Evolutionary conservation across 495 filamentous ascomycete species (phyloP).

Genomic region (Aspergillus avenaceus): DNA sequence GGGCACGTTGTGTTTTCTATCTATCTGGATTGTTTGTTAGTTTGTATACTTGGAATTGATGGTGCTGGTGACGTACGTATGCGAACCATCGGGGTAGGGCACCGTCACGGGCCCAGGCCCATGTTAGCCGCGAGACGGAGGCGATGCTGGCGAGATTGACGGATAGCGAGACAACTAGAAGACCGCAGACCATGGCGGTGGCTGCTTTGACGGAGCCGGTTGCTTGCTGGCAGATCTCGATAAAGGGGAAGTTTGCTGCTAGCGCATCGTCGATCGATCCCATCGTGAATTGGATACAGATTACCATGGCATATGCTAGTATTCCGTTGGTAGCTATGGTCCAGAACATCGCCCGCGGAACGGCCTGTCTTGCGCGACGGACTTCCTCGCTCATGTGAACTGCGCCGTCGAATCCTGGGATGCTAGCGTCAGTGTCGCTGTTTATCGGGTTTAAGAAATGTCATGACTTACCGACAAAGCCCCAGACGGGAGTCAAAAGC

Average conservation of each 20-base stretch:
- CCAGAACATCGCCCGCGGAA: constrained; percentile 36
- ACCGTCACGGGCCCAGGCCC: constrained; percentile 39
- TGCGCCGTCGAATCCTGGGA: constrained; percentile 22
- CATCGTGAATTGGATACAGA: constrained; percentile 38
- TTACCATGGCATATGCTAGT: constrained; percentile 33
- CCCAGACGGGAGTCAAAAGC: constrained; percentile 29
- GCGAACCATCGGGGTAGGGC: constrained; percentile 36
- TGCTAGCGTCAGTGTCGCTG: no score
- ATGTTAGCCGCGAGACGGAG: constrained; percentile 31
- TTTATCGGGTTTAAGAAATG: no score
- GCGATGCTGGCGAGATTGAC: constrained; percentile 27
- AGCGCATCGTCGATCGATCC: constrained; percentile 27
- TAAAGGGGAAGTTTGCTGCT: constrained; percentile 34
- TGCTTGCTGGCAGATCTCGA: constrained; percentile 39
- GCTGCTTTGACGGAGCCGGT: constrained; percentile 36
- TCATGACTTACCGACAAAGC: constrained; percentile 17
- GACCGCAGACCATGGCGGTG: constrained; percentile 38
- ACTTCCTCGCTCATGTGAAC: constrained; percentile 40
- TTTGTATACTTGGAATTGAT: no score
- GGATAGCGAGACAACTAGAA: constrained; percentile 39
- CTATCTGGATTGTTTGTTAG: no score
- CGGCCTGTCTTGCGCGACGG: constrained; percentile 26
- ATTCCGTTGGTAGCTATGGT: constrained; percentile 26
- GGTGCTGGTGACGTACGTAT: constrained; percentile 20
- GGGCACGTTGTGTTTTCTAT: constrained; percentile 35